Percentiles rank a stretch among this genome's conserved stretches.
These are phyloP conservation scores for Uronychia binucleata DNA, from an alignment of 73 alveolate species.

Conservation along the genomic window DNA sequence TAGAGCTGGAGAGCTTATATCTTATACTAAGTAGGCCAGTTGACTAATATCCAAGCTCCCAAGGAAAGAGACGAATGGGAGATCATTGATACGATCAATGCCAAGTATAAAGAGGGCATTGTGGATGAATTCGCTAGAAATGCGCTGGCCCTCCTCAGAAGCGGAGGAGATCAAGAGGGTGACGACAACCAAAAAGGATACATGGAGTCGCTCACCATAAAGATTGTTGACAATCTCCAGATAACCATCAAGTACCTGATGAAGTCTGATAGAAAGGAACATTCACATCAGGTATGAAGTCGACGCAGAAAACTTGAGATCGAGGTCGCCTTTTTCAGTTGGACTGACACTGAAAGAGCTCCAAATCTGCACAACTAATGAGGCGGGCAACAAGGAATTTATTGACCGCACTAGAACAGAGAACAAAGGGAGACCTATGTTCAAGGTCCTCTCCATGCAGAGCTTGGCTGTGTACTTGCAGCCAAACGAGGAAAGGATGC, in stretches of 20 bases:
- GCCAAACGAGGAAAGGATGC: slow-evolving; percentile 37
- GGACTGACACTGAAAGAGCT: slow-evolving; percentile 61
- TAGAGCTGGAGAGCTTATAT: slow-evolving; percentile 22
- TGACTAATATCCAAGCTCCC: slow-evolving; percentile 18
- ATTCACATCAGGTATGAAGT: slow-evolving; percentile 59
- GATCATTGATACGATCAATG: slow-evolving; percentile 42
- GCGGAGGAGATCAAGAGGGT: slow-evolving; percentile 9
- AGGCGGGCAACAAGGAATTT: slow-evolving; percentile 39
- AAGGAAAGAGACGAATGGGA: slow-evolving; percentile 49
- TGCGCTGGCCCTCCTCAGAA: neutral
- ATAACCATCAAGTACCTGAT: slow-evolving; percentile 33
- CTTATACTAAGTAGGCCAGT: slow-evolving; percentile 34
- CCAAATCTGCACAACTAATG: slow-evolving; percentile 40
- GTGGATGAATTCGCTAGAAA: slow-evolving; percentile 53
- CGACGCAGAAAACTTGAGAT: neutral
- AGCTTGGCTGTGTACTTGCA: slow-evolving; percentile 57
- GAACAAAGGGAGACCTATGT: slow-evolving; percentile 51
- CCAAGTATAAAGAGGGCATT: slow-evolving; percentile 26
- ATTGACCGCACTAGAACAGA: slow-evolving; percentile 38
- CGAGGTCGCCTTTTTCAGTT: slow-evolving; percentile 38
- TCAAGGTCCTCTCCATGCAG: slow-evolving; percentile 39
- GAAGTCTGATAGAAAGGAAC: neutral
- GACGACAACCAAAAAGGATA: slow-evolving; percentile 39
- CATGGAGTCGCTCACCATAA: slow-evolving; percentile 30
- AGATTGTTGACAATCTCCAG: slow-evolving; percentile 57